Base-by-base conservation (phyloP, 1,139 yeast species). In the Saccharomyces uvarum region DNA sequence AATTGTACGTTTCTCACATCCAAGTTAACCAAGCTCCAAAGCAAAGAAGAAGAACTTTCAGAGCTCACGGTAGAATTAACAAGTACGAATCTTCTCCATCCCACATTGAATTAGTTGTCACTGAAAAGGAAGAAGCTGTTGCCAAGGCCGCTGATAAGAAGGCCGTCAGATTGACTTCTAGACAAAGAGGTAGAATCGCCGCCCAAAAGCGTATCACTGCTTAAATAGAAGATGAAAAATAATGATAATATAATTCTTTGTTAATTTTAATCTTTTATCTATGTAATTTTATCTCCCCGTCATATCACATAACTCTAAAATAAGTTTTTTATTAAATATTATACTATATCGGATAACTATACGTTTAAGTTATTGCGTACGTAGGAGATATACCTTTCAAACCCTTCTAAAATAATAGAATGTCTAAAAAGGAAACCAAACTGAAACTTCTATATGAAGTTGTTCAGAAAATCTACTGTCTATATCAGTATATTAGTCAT, bases 11-110 rank as follows among this genome's bases (percentile, higher is more conserved):
- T 75, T 85, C 96, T 72, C 98, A 93, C 88, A 91, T 95, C 76
- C 99, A 95, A 84, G 99, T 93, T 74, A 95, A 93, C 96, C 97
- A 90, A 79, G 99, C 99, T 73, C 99, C 99, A 81, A 90, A 90
- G 83, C 96, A 89, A 83, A 95, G 99, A 85, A 93, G 99, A 84
- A 90, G 99, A 83, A 93, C 99, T 75, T 95, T 83, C 97, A 93
- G 99, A 86, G 99, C 99, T 73, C 99, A 93, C 86, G 99, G 99
- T 88, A 91, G 98, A 86, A 88, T 90, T 77, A 93, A 91, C 81
- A 96, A 97, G 72, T 93, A 89, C 91, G 95, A 89, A 82, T 88
- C 97, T 63, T 83, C 91, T 73, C 99, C 99, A 76, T 90, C 95
- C 74, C 99, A 95, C 88, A 91, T 95, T 76, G 99, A 95, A 84